Evolutionary conservation across 345 rosid genomes (phyloP).

Genomic region (Linum tenue): DNA sequence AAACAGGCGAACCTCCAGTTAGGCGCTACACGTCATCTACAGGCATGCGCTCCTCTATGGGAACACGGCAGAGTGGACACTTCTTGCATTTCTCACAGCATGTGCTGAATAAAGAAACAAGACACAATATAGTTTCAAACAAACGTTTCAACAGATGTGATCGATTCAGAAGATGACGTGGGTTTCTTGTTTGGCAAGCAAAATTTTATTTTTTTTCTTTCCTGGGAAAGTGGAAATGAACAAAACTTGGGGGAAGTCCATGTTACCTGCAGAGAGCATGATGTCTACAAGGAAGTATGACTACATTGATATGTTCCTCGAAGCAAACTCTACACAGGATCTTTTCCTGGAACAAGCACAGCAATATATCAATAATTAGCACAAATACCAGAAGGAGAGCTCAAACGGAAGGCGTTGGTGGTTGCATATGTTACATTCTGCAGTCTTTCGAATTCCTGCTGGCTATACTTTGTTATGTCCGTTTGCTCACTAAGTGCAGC

Average conservation of each 20-base stretch:
- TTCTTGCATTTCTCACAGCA: constrained; percentile 83
- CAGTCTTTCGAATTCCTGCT: constrained; percentile 76
- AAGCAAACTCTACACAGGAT: constrained; percentile 83
- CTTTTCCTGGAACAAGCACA: constrained; percentile 53
- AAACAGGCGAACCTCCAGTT: constrained; percentile 25
- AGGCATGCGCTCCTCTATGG: constrained; percentile 56
- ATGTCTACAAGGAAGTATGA: constrained; percentile 83
- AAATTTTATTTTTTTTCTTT: too few species aligned
- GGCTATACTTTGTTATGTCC: constrained; percentile 56
- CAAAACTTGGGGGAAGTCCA: background rate
- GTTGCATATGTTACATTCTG: constrained; percentile 45
- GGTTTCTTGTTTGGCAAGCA: background rate
- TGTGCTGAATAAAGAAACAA: constrained; percentile 33
- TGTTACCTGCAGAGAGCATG: constrained; percentile 71
- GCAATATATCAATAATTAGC: background rate
- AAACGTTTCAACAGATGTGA: background rate
- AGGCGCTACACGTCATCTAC: constrained; percentile 1
- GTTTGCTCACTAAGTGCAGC: constrained; percentile 65
- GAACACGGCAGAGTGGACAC: constrained; percentile 75
- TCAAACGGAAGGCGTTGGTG: background rate
- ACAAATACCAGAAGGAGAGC: background rate
- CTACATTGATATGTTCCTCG: constrained; percentile 65
- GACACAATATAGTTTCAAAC: background rate
- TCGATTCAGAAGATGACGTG: background rate
- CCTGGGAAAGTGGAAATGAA: background rate